A percentile compares a stretch with the other conserved stretches of the same genome.
These are phyloP conservation scores for Marsdenia floribunda DNA, from an alignment of 257 asterid species.

Conservation along the genomic window DNA sequence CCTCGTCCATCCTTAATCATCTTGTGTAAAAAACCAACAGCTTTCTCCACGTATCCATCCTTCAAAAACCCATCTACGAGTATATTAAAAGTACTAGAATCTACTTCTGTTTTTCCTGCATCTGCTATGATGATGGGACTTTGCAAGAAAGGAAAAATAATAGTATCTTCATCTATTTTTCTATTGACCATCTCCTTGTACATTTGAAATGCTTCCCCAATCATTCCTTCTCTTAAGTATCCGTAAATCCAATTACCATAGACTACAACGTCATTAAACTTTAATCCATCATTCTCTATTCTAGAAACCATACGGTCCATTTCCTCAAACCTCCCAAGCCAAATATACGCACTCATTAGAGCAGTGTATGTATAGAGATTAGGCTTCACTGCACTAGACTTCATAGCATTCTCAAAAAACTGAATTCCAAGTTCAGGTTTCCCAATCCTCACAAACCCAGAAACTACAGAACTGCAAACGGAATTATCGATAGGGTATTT, in stretches of 20 bases:
- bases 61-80: conserved; percentile 75
- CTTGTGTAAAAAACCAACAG: conserved; percentile 60
- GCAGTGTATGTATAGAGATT: conserved; percentile 56
- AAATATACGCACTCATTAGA: conserved; percentile 55
- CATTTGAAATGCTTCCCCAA: conserved; percentile 45
- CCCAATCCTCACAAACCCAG: conserved; percentile 64
- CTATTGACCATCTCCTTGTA: conserved; percentile 43
- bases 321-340: conserved; percentile 44
- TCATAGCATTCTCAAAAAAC: conserved; percentile 64
- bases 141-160: conserved; percentile 9
- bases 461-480: conserved; percentile 71
- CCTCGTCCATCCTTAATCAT: conserved; percentile 60
- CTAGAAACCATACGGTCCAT: conserved; percentile 48
- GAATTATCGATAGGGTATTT: conserved; percentile 58
- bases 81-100: conserved; percentile 55
- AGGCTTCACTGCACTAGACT: conserved; percentile 44
- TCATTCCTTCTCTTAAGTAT: conserved; percentile 46
- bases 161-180: conserved; percentile 45
- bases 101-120: conserved; percentile 38
- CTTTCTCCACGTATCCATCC: conserved; percentile 78
- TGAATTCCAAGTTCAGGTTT: conserved; percentile 64
- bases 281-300: conserved; percentile 44
- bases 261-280: conserved; percentile 50
- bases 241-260: conserved; percentile 70
- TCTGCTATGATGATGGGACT: no score